Evolutionary conservation across 192 early-diverging fungal species (phyloP).

Genomic region (Coemansia sp.): DNA sequence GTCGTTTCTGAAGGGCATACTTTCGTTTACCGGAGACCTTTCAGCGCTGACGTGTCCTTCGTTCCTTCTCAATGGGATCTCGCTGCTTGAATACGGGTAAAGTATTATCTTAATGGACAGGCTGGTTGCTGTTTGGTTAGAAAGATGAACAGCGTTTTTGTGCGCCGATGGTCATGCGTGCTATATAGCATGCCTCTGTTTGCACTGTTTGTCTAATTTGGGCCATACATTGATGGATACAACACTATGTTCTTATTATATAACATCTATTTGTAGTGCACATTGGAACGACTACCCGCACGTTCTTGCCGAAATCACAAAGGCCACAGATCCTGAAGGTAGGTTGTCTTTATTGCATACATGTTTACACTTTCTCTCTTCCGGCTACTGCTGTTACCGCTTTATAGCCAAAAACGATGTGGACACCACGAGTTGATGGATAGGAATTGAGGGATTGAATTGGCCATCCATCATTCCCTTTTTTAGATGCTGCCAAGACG

Average conservation of each 20-base stretch:
- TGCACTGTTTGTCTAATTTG: neutral
- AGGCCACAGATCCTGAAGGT: constrained; percentile 56
- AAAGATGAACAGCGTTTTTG: neutral
- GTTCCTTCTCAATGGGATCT: constrained; percentile 73
- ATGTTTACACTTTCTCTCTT: neutral
- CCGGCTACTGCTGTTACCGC: neutral
- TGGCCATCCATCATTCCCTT: neutral
- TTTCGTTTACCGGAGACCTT: constrained; percentile 79
- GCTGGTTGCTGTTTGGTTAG: neutral
- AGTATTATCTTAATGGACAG: constrained; percentile 23
- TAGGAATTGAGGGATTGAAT: neutral
- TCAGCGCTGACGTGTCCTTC: constrained; percentile 78
- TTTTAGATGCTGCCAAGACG: neutral
- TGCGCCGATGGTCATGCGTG: neutral
- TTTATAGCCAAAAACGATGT: neutral
- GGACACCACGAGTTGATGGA: neutral
- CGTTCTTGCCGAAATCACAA: constrained; percentile 65
- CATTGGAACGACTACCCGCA: constrained; percentile 66
- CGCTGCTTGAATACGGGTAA: constrained; percentile 75
- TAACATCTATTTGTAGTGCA: constrained; percentile 23
- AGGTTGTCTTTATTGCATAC: neutral
- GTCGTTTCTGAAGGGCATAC: constrained; percentile 66
- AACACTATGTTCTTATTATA: neutral
- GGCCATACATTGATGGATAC: neutral
- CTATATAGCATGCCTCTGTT: neutral